Percentiles rank a stretch among this genome's conserved stretches.
Conservation (phyloP, 2,329 filamentous ascomycete genomes). For the Diplocarpon rosae region DNA sequence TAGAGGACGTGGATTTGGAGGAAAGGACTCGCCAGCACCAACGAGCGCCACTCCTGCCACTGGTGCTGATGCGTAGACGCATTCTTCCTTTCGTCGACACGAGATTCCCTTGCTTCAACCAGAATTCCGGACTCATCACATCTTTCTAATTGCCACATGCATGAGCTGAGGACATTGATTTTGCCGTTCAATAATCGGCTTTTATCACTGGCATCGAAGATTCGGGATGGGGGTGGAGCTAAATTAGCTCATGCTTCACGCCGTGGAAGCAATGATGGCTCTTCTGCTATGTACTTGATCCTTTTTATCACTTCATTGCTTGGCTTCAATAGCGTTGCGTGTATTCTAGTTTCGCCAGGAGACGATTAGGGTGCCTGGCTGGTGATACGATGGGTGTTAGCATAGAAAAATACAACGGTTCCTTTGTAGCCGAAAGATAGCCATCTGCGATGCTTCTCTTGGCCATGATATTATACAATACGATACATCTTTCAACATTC, state of each 20-base stretch:
- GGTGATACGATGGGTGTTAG: conserved; percentile 14
- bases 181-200: conserved; percentile 20
- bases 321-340: conserved; percentile 26
- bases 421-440: conserved; percentile 15
- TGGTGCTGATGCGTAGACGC: conserved; percentile 24
- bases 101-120: conserved; percentile 21
- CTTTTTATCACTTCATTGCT: conserved; percentile 23
- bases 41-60: conserved; percentile 39
- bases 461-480: conserved; percentile 1
- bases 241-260: conserved; percentile 27
- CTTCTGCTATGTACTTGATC: conserved; percentile 27
- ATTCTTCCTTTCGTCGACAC: conserved; percentile 5
- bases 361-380: conserved; percentile 18
- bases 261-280: conserved; percentile 26
- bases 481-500: conserved; percentile 6
- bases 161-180: conserved; percentile 22
- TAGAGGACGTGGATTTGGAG: conserved; percentile 38
- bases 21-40: conserved; percentile 38
- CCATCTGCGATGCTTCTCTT: background rate
- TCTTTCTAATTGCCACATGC: conserved; percentile 24
- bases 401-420: conserved; percentile 26
- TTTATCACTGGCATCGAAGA: conserved; percentile 21
- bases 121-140: conserved; percentile 23
- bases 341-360: conserved; percentile 27
- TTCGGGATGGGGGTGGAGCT: conserved; percentile 26